A percentile compares a stretch with the other conserved stretches of the same genome.
These are phyloP conservation scores for Globisporangium solare DNA, from an alignment of 352 stramenopile genomes.

Conservation along the genomic window DNA sequence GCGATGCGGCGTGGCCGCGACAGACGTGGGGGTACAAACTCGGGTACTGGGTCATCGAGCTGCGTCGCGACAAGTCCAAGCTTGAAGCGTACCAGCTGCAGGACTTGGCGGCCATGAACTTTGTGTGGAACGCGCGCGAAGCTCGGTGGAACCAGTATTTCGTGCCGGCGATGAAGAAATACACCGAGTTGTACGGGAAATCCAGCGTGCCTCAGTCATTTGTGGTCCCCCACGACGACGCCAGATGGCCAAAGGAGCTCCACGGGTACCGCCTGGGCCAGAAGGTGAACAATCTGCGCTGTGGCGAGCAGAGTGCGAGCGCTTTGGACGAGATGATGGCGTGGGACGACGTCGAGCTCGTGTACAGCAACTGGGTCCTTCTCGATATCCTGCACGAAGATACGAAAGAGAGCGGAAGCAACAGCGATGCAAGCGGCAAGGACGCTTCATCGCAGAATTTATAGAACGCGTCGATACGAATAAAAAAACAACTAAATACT, in stretches of 20 bases:
- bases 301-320: slow-evolving; percentile 7
- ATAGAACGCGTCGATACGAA: no score
- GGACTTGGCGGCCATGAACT: slow-evolving; percentile 24
- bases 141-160: slow-evolving; percentile 35
- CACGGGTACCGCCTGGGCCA: slow-evolving; percentile 34
- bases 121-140: slow-evolving; percentile 32
- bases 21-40: slow-evolving; percentile 39
- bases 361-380: slow-evolving; percentile 42
- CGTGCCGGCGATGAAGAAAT: slow-evolving; percentile 27
- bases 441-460: no score
- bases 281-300: slow-evolving; percentile 43
- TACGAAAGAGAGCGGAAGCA: no score
- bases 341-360: slow-evolving; percentile 30
- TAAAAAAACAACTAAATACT: no score
- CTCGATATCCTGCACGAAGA: slow-evolving; percentile 32
- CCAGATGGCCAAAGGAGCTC: slow-evolving; percentile 22
- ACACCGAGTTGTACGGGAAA: slow-evolving; percentile 22
- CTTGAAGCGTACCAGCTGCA: slow-evolving; percentile 28
- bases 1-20: slow-evolving; percentile 19
- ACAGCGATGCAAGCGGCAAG: no score
- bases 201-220: slow-evolving; percentile 33
- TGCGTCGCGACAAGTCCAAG: slow-evolving; percentile 24
- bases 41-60: slow-evolving; percentile 34
- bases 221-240: slow-evolving; percentile 26
- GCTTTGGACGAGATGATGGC: slow-evolving; percentile 6